Evolutionary conservation across 2,329 filamentous ascomycete species (phyloP), one percentile per base, ranked within the genome.

Genomic region (Cyphellophora attinorum): DNA sequence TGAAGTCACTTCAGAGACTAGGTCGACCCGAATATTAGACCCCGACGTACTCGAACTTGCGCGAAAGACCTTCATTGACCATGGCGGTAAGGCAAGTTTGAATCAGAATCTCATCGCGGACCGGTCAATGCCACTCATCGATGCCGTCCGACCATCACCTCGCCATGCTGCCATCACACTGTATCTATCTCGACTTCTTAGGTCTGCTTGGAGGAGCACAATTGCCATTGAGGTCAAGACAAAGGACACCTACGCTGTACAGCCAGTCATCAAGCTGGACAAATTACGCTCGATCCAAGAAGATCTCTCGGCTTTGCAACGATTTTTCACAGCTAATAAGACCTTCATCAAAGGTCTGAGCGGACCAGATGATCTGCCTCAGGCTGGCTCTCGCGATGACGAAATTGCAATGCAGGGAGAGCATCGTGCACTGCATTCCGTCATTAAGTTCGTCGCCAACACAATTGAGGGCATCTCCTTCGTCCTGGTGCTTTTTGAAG

Each of bases 381-480:
- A 81, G 33, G 80, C 81, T 1, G 74, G 76, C 1, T 91, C 78
- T 37, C 80, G 89, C 44, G 83, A 94, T 53, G 91, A 95, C 50
- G 89, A 96, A 57, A 75, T 94, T 31, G 85, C 88, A 1, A 68
- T 94, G 14, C 89, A 95, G 56, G 89, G 85, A 11, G 91, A 98
- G 58, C 89, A 98, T 55, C 84, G 93, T 49, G 88, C 88, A 8
- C 71, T 98, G 45, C 81, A 91, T 52, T 85, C 85, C 2, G 65
- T 98, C 31, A 76, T 93, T 42, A 79, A 81, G 45, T 68, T 98
- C 15, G 85, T 95, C 57, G 79, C 81, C 35, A 85, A 85, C 56
- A 91, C 95, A 25, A 88, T 91, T 5, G 91, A 98, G 57, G 91
- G 91, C 3, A 94, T 98, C 33, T 93, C 89, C 0, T 98, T 98